Base-by-base conservation (phyloP, 163 green algal genomes). In the Coccomyxa subellipsoidea region DNA sequence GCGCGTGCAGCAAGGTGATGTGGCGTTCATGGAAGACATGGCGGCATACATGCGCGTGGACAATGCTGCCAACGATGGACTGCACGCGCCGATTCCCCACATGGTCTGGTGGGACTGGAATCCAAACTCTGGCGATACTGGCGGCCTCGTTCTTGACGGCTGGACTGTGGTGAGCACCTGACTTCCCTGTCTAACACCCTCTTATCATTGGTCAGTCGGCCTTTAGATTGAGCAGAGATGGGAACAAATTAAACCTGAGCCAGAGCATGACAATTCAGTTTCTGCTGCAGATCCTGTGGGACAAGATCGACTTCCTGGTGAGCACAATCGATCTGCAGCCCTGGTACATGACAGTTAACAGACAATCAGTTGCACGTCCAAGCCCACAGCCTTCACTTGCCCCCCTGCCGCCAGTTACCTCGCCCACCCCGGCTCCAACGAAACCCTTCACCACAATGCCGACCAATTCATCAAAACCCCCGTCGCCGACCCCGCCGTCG, bases 101-200 rank as follows among this genome's bases (percentile, higher is more conserved):
- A 25, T 79, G 27, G 25, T 59, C 38, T 79, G 75, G 75, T 79
- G 83, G 83, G 40, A 36, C n/a, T 79, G 36, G 36, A 79, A 79
- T 9, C 31, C 75, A 12, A 79, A 79, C 75, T 59, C 36, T 37
- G 77, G 82, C 2, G 82, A 86, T 78, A 86, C 82, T 7, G 47
- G 66, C n/a, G 82, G 82, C 35, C n/a, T 86, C 18, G 78, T 86
- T 4, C 31, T 73, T 21, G 47, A 83, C 38, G 82, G 83, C 37
- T 86, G 82, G 82, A 40, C 54, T 31, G 80, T 7, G 70, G 70
- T 77, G 70, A 15, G 70, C 40, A 23, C 66, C 66, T 73, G 66
- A 8, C 18, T 36, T 29, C n/a, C n/a, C n/a, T 66, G 47, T 66
- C 18, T 12, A 66, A 29, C 47, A 66, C 12, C 47, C 18, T 66